Evolutionary conservation across 2,329 filamentous ascomycete species (phyloP).

Genomic region (Neocatenulostroma microsporum): DNA sequence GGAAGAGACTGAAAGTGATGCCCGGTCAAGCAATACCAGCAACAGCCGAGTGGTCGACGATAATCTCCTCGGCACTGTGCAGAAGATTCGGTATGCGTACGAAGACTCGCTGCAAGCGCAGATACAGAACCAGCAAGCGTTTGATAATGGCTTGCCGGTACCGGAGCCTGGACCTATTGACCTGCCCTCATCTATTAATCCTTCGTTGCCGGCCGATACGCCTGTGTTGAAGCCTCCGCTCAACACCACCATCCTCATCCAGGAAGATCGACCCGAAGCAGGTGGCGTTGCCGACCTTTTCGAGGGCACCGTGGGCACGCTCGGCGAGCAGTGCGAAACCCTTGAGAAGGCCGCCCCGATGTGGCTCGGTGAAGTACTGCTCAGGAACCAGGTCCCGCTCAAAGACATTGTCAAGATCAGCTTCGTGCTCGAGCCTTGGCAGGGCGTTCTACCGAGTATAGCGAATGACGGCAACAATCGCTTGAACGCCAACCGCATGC

Average conservation of each 20-base stretch:
- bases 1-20: slow-evolving; percentile 48
- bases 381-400: slow-evolving; percentile 68
- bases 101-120: slow-evolving; percentile 56
- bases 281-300: slow-evolving; percentile 76
- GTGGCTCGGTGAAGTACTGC: slow-evolving; percentile 84
- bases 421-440: slow-evolving; percentile 78
- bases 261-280: slow-evolving; percentile 56
- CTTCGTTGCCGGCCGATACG: slow-evolving; percentile 64
- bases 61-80: slow-evolving; percentile 63
- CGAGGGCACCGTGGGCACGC: slow-evolving; percentile 71
- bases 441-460: slow-evolving; percentile 61
- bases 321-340: slow-evolving; percentile 68
- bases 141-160: slow-evolving; percentile 27
- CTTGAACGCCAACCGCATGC: slow-evolving; percentile 93
- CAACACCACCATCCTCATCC: slow-evolving; percentile 57
- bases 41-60: slow-evolving; percentile 69
- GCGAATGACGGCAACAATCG: slow-evolving; percentile 75
- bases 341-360: slow-evolving; percentile 81
- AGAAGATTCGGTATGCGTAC: slow-evolving; percentile 65
- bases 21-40: slow-evolving; percentile 45
- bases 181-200: slow-evolving; percentile 58
- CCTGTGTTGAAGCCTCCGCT: slow-evolving; percentile 66
- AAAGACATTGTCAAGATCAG: slow-evolving; percentile 98
- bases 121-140: slow-evolving; percentile 22
- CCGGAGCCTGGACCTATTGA: slow-evolving; percentile 29